Conservation (phyloP, 495 filamentous ascomycete species). For the Astrothelium macrocarpum region DNA sequence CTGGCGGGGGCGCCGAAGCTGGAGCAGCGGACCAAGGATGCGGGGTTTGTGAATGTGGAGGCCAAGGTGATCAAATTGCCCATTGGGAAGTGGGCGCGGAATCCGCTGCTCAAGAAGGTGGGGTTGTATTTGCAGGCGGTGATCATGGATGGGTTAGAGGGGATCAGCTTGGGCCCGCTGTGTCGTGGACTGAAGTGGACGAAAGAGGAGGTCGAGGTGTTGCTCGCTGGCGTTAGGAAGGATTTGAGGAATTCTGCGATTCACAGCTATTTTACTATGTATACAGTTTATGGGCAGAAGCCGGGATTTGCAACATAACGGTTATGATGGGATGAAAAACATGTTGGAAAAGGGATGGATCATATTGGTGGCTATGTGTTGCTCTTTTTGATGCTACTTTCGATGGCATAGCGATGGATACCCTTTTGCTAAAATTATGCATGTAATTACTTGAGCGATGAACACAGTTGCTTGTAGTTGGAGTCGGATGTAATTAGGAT, state of each 20-base stretch:
- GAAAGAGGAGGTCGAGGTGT: conserved; percentile 15
- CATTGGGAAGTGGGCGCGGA: conserved; percentile 25
- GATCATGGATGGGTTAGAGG: conserved; percentile 17
- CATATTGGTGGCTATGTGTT: not conserved
- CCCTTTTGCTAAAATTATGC: not conserved
- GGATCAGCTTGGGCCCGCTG: conserved; percentile 14
- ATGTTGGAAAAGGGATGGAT: not conserved
- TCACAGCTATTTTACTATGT: conserved; percentile 14
- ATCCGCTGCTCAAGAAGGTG: conserved; percentile 24
- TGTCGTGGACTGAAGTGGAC: conserved; percentile 13
- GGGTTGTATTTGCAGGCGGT: conserved; percentile 13
- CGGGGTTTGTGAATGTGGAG: conserved; percentile 24
- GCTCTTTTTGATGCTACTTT: not conserved
- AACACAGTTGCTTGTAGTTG: not conserved
- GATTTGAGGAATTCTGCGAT: conserved; percentile 6
- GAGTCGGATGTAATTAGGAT: not conserved
- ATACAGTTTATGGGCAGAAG: not conserved
- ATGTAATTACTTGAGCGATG: not conserved
- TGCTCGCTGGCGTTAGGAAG: conserved; percentile 13
- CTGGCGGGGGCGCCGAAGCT: conserved; percentile 11
- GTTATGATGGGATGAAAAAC: not conserved
- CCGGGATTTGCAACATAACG: not conserved
- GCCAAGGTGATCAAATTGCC: conserved; percentile 22
- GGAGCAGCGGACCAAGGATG: conserved; percentile 14
- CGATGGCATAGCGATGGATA: conserved; percentile 6